Evolutionary conservation across 441 rosid species (phyloP), one percentile per base, ranked within the genome.

Genomic region (Brassica balearica): DNA sequence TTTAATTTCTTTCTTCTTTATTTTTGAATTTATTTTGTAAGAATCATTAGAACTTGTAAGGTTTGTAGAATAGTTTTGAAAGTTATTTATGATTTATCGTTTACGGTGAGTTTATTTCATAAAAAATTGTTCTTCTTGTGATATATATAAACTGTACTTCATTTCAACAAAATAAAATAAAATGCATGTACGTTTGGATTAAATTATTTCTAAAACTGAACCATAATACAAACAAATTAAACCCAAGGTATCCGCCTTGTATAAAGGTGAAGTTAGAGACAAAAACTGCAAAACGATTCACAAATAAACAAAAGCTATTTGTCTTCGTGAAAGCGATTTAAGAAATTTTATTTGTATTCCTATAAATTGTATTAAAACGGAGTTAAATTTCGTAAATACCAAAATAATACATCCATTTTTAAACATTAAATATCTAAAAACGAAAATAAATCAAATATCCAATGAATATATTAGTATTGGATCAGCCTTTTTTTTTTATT

Each of bases 251-350:
- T 64, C 25, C 51, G 27, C 23, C 51, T 36, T 19, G n/a, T 36
- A 65, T 36, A 66, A 38, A 41, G 56, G 70, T 66, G 51, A 65
- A 66, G 56, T 22, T 41, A 43, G 58, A 43, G 56, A 65, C 71
- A 67, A 22, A 67, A 67, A 67, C 19, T 22, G 34, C 4, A 23
- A 12, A 6, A 43, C 53, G 29, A 36, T 65, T 65, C 15, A 19
- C 19, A n/a, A 65, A 6, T 65, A 65, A 5, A 65, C 25, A 38
- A 65, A 65, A 65, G 1, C 2, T 19, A 67, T 43, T 22, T 43
- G 34, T 67, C 36, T 22, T 43, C 12, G 7, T 67, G 34, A 67
- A 67, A 67, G 58, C 19, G 71, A 67, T 43, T 41, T 43, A 6
- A 22, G 58, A 22, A 36, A 5, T 5, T 19, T 65, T 38, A 5